Percentiles rank a stretch among this genome's conserved stretches.
phyloP scores from a whole-genome alignment of 495 filamentous ascomycete genomes.

The Xylaria grammica region DNA sequence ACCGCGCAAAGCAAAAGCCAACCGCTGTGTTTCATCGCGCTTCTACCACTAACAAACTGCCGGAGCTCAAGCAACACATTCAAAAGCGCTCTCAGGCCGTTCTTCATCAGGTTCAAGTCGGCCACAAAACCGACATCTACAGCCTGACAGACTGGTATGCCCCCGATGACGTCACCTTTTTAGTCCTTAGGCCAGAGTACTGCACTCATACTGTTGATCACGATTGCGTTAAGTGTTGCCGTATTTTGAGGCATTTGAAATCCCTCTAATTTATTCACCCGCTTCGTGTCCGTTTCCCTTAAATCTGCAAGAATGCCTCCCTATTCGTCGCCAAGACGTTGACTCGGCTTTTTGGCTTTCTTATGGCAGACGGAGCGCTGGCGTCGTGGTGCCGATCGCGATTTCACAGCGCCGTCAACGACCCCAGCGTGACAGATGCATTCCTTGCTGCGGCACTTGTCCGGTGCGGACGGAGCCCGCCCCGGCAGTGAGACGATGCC shows the following conservation, averaged over 20 bases:
- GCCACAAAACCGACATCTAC: not conserved
- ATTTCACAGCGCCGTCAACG: not conserved
- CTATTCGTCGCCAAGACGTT: not conserved
- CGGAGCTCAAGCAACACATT: not conserved
- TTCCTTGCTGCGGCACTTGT: too few species aligned
- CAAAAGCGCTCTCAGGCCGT: not conserved
- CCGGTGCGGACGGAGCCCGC: too few species aligned
- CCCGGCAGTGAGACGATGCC: too few species aligned
- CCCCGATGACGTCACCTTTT: not conserved
- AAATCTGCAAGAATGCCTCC: not conserved
- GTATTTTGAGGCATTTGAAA: not conserved
- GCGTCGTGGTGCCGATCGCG: not conserved
- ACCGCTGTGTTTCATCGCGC: not conserved
- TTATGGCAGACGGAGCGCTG: not conserved
- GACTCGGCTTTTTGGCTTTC: not conserved
- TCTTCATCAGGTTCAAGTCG: not conserved
- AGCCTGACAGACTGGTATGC: not conserved
- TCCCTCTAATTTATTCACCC: not conserved
- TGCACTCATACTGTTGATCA: not conserved
- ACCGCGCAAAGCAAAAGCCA: not conserved
- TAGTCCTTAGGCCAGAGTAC: not conserved
- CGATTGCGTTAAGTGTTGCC: not conserved
- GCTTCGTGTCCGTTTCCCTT: not conserved
- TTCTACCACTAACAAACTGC: not conserved
- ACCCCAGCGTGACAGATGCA: too few species aligned